phyloP scores from a whole-genome alignment of 768 basidiomycete species.

The Mycena latifolia region DNA sequence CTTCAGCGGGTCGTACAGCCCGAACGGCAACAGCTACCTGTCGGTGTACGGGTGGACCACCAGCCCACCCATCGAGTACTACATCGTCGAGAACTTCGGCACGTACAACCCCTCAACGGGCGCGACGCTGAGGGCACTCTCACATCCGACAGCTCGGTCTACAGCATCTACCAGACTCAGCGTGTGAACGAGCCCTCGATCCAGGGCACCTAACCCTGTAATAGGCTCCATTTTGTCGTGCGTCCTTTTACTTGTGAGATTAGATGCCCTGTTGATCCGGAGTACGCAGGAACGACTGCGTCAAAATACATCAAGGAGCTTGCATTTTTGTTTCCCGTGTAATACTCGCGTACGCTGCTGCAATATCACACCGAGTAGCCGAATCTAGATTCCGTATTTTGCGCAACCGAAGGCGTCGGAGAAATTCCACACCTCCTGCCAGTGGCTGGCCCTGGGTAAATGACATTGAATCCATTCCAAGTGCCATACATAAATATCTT shows the following conservation, averaged over 20 bases:
- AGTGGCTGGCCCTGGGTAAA: too few species aligned
- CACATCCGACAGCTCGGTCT: slow-evolving; percentile 45
- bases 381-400: too few species aligned
- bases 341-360: too few species aligned
- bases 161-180: slow-evolving; percentile 46
- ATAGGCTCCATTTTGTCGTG: not conserved
- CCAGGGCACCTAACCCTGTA: slow-evolving; percentile 42
- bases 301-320: too few species aligned
- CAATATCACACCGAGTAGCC: too few species aligned
- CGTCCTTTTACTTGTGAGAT: not conserved
- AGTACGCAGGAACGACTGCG: too few species aligned
- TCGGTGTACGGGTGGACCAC: slow-evolving; percentile 46
- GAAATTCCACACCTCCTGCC: too few species aligned
- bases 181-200: slow-evolving; percentile 51
- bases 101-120: slow-evolving; percentile 44
- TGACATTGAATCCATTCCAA: too few species aligned
- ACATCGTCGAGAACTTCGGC: slow-evolving; percentile 39
- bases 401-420: too few species aligned
- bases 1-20: slow-evolving; percentile 42
- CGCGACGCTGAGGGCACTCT: slow-evolving; percentile 43
- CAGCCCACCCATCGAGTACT: slow-evolving; percentile 45
- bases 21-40: slow-evolving; percentile 47
- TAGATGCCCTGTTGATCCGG: too few species aligned
- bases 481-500: too few species aligned
- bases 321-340: too few species aligned